Conservation (phyloP, 2,329 filamentous ascomycete genomes). For the Ascomycota sp. region DNA sequence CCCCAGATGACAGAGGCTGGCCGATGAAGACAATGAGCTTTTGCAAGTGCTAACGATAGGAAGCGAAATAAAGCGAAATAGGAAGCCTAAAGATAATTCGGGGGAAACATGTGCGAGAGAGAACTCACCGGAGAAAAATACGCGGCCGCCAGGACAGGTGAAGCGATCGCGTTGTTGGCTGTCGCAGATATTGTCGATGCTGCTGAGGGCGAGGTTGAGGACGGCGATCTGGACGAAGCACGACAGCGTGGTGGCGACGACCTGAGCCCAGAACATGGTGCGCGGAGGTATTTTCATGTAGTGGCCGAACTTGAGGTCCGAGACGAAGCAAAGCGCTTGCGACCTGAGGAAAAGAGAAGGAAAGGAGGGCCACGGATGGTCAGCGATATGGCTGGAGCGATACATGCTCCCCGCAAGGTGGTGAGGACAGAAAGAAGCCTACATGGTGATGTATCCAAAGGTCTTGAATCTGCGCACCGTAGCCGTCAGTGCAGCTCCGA, state of each 20-base stretch:
- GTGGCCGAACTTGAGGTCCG: slow-evolving; percentile 47
- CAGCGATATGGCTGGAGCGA: not conserved
- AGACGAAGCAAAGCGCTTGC: slow-evolving; percentile 39
- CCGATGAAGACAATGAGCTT: not conserved
- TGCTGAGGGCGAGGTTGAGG: slow-evolving; percentile 35
- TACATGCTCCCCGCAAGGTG: not conserved
- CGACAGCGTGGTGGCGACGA: slow-evolving; percentile 41
- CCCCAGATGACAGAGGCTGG: slow-evolving; percentile 44
- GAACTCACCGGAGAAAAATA: slow-evolving; percentile 35
- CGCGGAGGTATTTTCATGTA: slow-evolving; percentile 51
- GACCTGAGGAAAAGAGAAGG: slow-evolving; percentile 12
- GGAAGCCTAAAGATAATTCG: not conserved
- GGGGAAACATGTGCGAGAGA: not conserved
- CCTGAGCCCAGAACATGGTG: slow-evolving; percentile 43
- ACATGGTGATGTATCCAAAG: slow-evolving; percentile 39
- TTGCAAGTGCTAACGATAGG: not conserved
- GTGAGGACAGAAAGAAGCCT: slow-evolving; percentile 1
- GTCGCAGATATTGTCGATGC: slow-evolving; percentile 42
- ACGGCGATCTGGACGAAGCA: slow-evolving; percentile 44
- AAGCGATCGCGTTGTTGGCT: slow-evolving; percentile 33
- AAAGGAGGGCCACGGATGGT: not conserved
- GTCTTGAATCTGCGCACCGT: slow-evolving; percentile 29
- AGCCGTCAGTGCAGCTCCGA: not conserved
- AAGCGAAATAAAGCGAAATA: not conserved
- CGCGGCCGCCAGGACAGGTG: slow-evolving; percentile 38